Evolutionary conservation across 345 rosid genomes (phyloP).

Genomic region (Nasturtium officinale): DNA sequence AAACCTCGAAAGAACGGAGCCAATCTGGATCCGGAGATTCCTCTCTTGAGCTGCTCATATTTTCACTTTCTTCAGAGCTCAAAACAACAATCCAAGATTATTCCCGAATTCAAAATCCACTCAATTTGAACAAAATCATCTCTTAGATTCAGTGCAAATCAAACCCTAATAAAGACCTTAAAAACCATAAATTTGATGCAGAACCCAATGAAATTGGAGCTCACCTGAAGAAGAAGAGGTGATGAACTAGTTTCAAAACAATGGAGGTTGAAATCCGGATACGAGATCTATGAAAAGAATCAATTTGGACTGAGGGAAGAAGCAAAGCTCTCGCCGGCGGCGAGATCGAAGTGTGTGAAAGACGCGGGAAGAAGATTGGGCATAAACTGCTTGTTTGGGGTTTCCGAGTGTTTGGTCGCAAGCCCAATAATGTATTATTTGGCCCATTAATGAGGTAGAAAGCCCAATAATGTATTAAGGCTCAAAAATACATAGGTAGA

Average conservation of each 20-base stretch:
- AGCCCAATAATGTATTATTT: no score
- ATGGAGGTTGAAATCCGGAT: background rate
- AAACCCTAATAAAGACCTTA: slow-evolving; percentile 26
- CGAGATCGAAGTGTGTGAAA: slow-evolving; percentile 36
- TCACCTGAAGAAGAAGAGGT: slow-evolving; percentile 17
- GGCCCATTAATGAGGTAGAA: no score
- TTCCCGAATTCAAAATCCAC: background rate
- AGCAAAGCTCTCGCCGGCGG: slow-evolving; percentile 40
- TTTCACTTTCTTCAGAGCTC: slow-evolving; percentile 26
- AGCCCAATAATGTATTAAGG: slow-evolving; percentile 6
- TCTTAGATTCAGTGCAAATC: slow-evolving; percentile 1
- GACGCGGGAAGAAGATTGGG: slow-evolving; percentile 44
- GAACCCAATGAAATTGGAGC: background rate
- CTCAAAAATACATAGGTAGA: slow-evolving; percentile 9
- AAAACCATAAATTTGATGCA: background rate
- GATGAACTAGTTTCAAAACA: background rate
- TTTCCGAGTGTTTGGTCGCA: slow-evolving; percentile 22
- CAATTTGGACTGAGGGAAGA: slow-evolving; percentile 13
- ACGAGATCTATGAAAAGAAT: slow-evolving; percentile 8
- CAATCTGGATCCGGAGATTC: slow-evolving; percentile 87
- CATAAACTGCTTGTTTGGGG: slow-evolving; percentile 12
- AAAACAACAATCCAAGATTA: slow-evolving; percentile 17
- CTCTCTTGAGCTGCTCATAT: slow-evolving; percentile 71
- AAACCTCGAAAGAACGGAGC: slow-evolving; percentile 74
- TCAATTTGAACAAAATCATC: slow-evolving; percentile 1